A percentile compares a stretch with the other conserved stretches of the same genome.
phyloP scores from a whole-genome alignment of 345 rosid species.

The Laguncularia racemosa region DNA sequence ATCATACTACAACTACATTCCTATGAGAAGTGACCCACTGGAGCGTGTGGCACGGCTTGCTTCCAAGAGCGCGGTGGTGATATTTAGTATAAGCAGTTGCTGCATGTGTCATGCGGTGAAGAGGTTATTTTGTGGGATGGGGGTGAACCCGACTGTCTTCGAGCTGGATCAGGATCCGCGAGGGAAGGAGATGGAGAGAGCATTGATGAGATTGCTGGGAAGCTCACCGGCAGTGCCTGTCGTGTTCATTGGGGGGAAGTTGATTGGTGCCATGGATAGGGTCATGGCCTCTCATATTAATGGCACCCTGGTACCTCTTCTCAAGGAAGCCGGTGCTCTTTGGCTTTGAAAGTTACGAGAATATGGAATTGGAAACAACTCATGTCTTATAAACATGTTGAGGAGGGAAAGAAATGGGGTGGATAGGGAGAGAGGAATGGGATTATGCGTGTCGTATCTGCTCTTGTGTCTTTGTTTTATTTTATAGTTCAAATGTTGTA shows the following conservation, averaged over 20 bases:
- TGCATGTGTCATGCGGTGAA: slow-evolving; percentile 78
- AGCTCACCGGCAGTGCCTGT: slow-evolving; percentile 29
- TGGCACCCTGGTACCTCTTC: slow-evolving; percentile 57
- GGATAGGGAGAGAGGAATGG: not conserved
- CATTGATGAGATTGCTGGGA: slow-evolving; percentile 30
- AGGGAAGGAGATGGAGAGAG: slow-evolving; percentile 49
- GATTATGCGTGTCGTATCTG: no score
- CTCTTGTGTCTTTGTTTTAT: no score
- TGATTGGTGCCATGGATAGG: slow-evolving; percentile 53
- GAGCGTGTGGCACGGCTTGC: slow-evolving; percentile 44
- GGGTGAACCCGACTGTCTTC: slow-evolving; percentile 51
- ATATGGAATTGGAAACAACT: not conserved
- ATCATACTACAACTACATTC: slow-evolving; percentile 9
- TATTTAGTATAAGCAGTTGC: slow-evolving; percentile 54
- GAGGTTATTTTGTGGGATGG: slow-evolving; percentile 63
- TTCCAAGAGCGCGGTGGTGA: slow-evolving; percentile 56
- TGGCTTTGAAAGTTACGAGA: slow-evolving; percentile 36
- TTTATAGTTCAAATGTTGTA: no score
- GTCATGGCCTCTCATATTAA: slow-evolving; percentile 64
- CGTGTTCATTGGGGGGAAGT: slow-evolving; percentile 62
- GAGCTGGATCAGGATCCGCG: slow-evolving; percentile 56
- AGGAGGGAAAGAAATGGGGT: not conserved
- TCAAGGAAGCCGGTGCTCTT: slow-evolving; percentile 72
- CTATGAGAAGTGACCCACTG: slow-evolving; percentile 26
- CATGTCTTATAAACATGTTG: not conserved